Evolutionary conservation across 2,329 filamentous ascomycete species (phyloP).

Genomic region (Penicillium brevicompactum): DNA sequence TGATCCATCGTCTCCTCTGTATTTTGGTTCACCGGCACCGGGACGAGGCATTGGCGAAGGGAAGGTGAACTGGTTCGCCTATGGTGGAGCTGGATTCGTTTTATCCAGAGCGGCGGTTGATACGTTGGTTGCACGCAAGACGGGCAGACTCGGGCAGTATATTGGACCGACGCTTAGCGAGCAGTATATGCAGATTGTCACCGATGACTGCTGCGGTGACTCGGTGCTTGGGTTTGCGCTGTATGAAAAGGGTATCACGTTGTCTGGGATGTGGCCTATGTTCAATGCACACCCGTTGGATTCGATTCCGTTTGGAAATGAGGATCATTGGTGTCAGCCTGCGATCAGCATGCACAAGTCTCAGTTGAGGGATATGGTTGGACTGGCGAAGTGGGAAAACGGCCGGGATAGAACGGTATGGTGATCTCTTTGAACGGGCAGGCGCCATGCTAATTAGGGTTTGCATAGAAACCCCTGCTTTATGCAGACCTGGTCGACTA

Average conservation of each 20-base stretch:
- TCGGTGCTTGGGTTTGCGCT: slow-evolving; percentile 54
- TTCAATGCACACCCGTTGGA: slow-evolving; percentile 55
- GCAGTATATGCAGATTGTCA: slow-evolving; percentile 46
- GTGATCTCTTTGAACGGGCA: neutral
- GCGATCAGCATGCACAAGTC: slow-evolving; percentile 55
- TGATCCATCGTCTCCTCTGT: slow-evolving; percentile 48
- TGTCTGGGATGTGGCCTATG: slow-evolving; percentile 54
- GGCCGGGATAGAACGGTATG: slow-evolving; percentile 24
- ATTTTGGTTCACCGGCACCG: slow-evolving; percentile 54
- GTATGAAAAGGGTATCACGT: slow-evolving; percentile 46
- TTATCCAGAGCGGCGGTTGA: slow-evolving; percentile 51
- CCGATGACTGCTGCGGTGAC: slow-evolving; percentile 56
- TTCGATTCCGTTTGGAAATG: slow-evolving; percentile 48
- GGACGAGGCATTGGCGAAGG: slow-evolving; percentile 28
- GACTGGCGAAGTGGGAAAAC: slow-evolving; percentile 50
- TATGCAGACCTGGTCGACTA: slow-evolving; percentile 37
- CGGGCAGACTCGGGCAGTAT: slow-evolving; percentile 37
- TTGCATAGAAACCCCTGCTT: slow-evolving; percentile 19
- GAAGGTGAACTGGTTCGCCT: slow-evolving; percentile 47
- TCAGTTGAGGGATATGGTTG: slow-evolving; percentile 50
- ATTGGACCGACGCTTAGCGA: slow-evolving; percentile 42
- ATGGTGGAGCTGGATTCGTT: slow-evolving; percentile 53
- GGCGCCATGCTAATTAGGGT: neutral
- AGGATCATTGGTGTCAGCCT: slow-evolving; percentile 55
- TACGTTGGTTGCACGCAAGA: slow-evolving; percentile 34